Evolutionary conservation across 2,329 filamentous ascomycete species (phyloP).

Genomic region (Aspergillus chevalieri): DNA sequence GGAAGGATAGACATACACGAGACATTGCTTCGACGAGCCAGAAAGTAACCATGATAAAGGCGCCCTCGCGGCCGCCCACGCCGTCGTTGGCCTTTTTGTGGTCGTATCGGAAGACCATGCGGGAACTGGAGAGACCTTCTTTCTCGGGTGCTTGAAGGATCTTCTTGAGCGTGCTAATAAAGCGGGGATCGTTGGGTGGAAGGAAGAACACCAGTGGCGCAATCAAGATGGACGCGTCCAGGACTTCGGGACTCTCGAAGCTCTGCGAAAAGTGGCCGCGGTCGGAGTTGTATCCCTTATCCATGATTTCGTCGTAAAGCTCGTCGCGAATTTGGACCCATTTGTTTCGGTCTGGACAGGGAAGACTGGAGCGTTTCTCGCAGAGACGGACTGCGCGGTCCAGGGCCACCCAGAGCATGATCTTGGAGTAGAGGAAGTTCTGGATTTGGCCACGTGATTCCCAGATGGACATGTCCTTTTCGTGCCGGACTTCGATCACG

Average conservation of each 20-base stretch:
- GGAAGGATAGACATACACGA: conserved; percentile 47
- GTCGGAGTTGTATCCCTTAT: conserved; percentile 67
- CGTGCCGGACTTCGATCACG: conserved; percentile 60
- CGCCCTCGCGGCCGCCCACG: conserved; percentile 67
- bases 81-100: conserved; percentile 64
- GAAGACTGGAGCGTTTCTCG: conserved; percentile 65
- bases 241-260: conserved; percentile 63
- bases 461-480: conserved; percentile 78
- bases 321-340: conserved; percentile 63
- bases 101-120: conserved; percentile 70
- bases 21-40: conserved; percentile 77
- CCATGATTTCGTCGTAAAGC: conserved; percentile 71
- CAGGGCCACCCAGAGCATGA: conserved; percentile 78
- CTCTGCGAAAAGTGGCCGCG: conserved; percentile 68
- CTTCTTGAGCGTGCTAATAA: conserved; percentile 63
- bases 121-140: conserved; percentile 67
- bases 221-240: conserved; percentile 70
- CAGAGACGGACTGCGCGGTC: conserved; percentile 67
- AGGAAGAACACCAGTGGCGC: conserved; percentile 76
- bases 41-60: conserved; percentile 77
- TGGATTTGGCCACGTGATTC: conserved; percentile 70
- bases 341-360: conserved; percentile 61
- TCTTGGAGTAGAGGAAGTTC: conserved; percentile 73
- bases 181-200: conserved; percentile 68
- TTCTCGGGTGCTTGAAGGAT: conserved; percentile 68